These are phyloP conservation scores for Sisymbrium irio DNA, from an alignment of 345 rosid genomes.

Conservation along the genomic window DNA sequence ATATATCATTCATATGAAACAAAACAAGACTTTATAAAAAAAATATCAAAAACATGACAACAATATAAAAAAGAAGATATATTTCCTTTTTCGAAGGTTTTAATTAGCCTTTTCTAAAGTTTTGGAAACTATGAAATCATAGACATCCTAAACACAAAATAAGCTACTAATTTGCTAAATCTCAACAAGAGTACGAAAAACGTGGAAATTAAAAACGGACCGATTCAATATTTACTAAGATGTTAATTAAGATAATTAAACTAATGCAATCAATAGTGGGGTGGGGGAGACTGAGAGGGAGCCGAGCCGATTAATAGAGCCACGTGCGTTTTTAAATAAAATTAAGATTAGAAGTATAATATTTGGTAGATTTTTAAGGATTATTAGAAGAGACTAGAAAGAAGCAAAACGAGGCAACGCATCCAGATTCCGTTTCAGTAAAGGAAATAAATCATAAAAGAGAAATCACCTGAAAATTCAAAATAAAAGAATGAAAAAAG, in stretches of 20 bases:
- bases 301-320: too few species aligned
- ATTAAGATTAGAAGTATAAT: too few species aligned
- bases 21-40: not conserved
- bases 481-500: not conserved
- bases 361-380: too few species aligned
- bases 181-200: not conserved
- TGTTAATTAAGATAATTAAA: too few species aligned
- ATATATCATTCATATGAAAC: not conserved
- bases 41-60: too few species aligned
- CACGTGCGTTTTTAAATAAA: too few species aligned
- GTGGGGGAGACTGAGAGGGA: too few species aligned
- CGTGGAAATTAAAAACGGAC: too few species aligned
- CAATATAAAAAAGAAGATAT: too few species aligned
- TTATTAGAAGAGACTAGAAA: not conserved
- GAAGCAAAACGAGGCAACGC: not conserved
- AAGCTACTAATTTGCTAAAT: not conserved
- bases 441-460: not conserved
- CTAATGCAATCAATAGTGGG: too few species aligned
- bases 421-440: not conserved
- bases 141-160: not conserved
- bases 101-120: not conserved
- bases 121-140: not conserved
- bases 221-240: too few species aligned
- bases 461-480: slow-evolving; percentile 5
- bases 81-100: too few species aligned